Evolutionary conservation across 208 protist genomes (phyloP).

Genomic region (Vickermania ingenoplastis): DNA sequence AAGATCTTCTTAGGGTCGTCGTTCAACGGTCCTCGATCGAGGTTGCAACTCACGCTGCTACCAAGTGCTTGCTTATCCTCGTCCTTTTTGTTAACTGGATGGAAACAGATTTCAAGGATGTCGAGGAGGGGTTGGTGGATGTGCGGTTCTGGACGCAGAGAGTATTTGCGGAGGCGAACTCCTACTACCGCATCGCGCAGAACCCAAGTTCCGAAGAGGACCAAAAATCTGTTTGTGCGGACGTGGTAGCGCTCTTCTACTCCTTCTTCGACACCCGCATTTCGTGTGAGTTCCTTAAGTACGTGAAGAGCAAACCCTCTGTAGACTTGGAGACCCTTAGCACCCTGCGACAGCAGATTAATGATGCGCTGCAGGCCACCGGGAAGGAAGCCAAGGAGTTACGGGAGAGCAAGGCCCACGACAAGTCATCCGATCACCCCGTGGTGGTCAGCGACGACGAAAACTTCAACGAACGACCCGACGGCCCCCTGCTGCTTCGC

Average conservation of each 20-base stretch:
- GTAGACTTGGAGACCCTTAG: neutral
- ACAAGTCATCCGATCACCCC: neutral
- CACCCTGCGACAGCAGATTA: neutral
- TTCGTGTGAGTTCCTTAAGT: neutral
- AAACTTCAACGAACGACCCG: neutral
- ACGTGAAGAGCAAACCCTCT: neutral
- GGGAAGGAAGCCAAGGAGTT: neutral
- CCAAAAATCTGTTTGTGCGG: neutral
- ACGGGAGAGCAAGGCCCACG: neutral
- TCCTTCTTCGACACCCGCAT: neutral
- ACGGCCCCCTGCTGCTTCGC: neutral
- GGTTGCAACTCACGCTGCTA: neutral
- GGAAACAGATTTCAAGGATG: slow-evolving; percentile 5
- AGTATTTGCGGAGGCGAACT: neutral
- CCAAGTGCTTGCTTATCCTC: slow-evolving; percentile 5
- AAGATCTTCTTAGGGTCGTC: neutral
- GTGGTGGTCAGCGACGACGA: neutral
- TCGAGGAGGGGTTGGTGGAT: neutral
- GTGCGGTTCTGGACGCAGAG: neutral
- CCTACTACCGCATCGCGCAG: slow-evolving; percentile 2
- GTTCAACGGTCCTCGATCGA: neutral
- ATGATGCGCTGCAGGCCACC: neutral
- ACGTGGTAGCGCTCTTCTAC: neutral
- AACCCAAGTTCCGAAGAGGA: neutral
- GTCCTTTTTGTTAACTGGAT: slow-evolving; percentile 6